These are phyloP conservation scores for Boletus insuetus DNA, from an alignment of 768 basidiomycete species.

Conservation along the genomic window DNA sequence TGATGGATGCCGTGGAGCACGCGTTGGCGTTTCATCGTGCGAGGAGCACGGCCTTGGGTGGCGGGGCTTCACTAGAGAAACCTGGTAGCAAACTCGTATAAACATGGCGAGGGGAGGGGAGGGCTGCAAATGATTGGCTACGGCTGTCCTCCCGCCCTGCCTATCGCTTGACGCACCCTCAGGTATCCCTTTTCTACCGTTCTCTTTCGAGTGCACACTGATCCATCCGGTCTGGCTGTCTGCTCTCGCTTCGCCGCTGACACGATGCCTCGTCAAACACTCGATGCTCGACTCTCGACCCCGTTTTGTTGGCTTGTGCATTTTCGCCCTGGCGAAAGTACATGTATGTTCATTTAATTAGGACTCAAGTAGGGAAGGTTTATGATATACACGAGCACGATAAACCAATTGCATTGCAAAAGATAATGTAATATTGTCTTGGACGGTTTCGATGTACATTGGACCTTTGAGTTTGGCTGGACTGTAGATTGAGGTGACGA, in stretches of 20 bases:
- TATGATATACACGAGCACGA: not conserved
- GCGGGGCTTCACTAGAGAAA: constrained; percentile 11
- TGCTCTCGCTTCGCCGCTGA: not conserved
- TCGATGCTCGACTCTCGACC: too few species aligned
- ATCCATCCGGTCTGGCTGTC: not conserved
- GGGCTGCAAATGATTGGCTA: not conserved
- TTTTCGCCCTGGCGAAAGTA: not conserved
- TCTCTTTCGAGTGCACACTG: not conserved
- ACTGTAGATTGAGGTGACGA: too few species aligned
- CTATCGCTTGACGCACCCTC: not conserved
- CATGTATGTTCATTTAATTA: constrained; percentile 3
- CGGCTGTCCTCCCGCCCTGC: not conserved
- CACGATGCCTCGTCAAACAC: too few species aligned
- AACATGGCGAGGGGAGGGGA: not conserved
- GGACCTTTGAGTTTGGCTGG: too few species aligned
- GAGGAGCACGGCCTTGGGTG: constrained; percentile 21
- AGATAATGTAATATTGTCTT: too few species aligned
- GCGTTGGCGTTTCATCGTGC: constrained; percentile 61
- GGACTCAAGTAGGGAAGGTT: not conserved
- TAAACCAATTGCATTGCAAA: not conserved
- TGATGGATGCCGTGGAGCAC: constrained; percentile 68
- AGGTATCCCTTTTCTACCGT: too few species aligned
- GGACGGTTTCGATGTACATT: too few species aligned
- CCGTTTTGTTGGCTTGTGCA: too few species aligned
- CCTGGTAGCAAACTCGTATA: constrained; percentile 11